A percentile compares a stretch with the other conserved stretches of the same genome.
Conservation (phyloP, 495 filamentous ascomycete species). For the Penicillium bialowiezense region DNA sequence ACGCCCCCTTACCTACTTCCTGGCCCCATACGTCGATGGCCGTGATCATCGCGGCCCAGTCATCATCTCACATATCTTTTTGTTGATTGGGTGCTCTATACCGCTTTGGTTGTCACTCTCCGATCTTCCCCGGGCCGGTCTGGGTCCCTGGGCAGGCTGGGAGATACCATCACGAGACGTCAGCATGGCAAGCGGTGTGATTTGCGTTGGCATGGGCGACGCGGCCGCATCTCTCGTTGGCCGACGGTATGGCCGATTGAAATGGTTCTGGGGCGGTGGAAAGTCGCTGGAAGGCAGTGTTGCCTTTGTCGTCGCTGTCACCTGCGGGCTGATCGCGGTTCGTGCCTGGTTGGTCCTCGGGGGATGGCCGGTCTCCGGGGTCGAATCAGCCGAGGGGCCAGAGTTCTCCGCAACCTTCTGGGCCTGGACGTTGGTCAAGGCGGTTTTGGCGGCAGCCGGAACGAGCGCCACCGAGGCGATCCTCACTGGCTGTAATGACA, state of each 20-base stretch:
- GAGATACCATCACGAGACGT: slow-evolving; percentile 66
- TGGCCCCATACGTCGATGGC: slow-evolving; percentile 93
- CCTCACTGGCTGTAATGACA: slow-evolving; percentile 96
- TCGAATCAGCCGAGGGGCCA: slow-evolving; percentile 16
- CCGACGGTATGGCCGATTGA: slow-evolving; percentile 76
- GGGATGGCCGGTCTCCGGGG: slow-evolving; percentile 55
- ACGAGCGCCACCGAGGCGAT: slow-evolving; percentile 94
- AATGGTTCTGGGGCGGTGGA: slow-evolving; percentile 96
- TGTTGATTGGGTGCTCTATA: slow-evolving; percentile 93
- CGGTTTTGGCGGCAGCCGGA: slow-evolving; percentile 66
- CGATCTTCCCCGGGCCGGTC: slow-evolving; percentile 53
- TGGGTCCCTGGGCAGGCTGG: slow-evolving; percentile 64
- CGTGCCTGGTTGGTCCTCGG: slow-evolving; percentile 73
- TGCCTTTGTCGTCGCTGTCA: slow-evolving; percentile 81
- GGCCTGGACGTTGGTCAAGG: slow-evolving; percentile 51
- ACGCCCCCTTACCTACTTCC: slow-evolving; percentile 74
- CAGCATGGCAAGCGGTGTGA: slow-evolving; percentile 83
- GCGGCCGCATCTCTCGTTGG: slow-evolving; percentile 92
- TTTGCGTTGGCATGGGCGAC: slow-evolving; percentile 94
- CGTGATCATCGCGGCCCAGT: slow-evolving; percentile 90
- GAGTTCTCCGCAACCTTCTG: slow-evolving; percentile 27
- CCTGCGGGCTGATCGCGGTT: slow-evolving; percentile 65
- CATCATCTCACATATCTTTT: slow-evolving; percentile 92
- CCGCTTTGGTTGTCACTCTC: slow-evolving; percentile 88
- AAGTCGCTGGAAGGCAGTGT: slow-evolving; percentile 91